Percentiles rank a stretch among this genome's conserved stretches.
Evolutionary conservation across 345 rosid species (phyloP).

Genomic region (Bretschneidera sinensis): DNA sequence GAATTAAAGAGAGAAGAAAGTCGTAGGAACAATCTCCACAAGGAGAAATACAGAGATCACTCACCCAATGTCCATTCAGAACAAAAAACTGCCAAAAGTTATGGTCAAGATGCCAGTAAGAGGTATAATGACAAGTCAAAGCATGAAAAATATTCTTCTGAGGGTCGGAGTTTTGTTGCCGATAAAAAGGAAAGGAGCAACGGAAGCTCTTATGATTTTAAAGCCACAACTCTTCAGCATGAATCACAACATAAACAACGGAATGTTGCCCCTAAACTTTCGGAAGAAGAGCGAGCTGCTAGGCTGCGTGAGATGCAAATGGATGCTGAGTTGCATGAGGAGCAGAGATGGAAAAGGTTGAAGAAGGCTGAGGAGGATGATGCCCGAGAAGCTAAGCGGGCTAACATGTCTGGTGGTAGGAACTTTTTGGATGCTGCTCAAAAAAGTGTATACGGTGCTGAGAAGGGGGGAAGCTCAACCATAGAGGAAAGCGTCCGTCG

Average conservation of each 20-base stretch:
- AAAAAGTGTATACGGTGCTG: constrained; percentile 81
- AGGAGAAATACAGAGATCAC: constrained; percentile 29
- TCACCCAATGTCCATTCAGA: constrained; percentile 24
- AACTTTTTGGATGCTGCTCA: constrained; percentile 83
- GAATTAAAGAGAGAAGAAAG: constrained; percentile 36
- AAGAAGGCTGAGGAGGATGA: constrained; percentile 79
- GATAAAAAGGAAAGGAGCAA: constrained; percentile 21
- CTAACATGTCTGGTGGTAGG: constrained; percentile 41
- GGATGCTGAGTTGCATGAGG: constrained; percentile 89
- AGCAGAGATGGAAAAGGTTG: constrained; percentile 87
- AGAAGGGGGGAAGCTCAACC: constrained; percentile 84
- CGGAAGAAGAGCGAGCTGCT: constrained; percentile 87
- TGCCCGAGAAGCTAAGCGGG: constrained; percentile 51
- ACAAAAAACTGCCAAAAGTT: constrained; percentile 22
- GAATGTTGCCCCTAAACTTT: constrained; percentile 47
- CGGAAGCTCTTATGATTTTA: constrained; percentile 16
- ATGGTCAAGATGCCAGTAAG: constrained; percentile 22
- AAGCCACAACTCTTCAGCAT: constrained; percentile 11
- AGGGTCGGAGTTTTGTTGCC: constrained; percentile 19
- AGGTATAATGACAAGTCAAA: constrained; percentile 34
- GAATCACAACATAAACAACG: constrained; percentile 36
- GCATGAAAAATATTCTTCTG: constrained; percentile 27
- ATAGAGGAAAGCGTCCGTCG: constrained; percentile 95
- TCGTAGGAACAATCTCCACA: constrained; percentile 21
- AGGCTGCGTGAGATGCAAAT: constrained; percentile 71